Evolutionary conservation across 2,329 filamentous ascomycete species (phyloP).

Genomic region (Talaromyces sp.): DNA sequence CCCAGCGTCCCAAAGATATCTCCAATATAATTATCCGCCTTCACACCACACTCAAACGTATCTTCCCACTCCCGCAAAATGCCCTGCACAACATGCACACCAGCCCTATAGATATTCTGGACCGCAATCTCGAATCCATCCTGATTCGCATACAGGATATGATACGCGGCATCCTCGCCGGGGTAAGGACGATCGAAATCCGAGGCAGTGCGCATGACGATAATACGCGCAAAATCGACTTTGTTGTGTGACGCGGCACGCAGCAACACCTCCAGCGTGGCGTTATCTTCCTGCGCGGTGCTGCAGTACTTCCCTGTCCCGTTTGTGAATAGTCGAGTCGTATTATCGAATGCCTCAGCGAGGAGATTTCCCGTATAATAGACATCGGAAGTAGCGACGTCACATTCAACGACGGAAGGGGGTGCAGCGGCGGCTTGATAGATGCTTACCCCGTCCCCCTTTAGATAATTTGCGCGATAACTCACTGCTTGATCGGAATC

Average conservation of each 20-base stretch:
- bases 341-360: constrained; percentile 60
- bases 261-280: constrained; percentile 60
- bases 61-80: constrained; percentile 58
- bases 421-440: constrained; percentile 41
- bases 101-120: constrained; percentile 62
- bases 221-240: constrained; percentile 62
- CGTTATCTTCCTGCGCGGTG: constrained; percentile 69
- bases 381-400: constrained; percentile 65
- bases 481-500: constrained; percentile 47
- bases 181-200: constrained; percentile 67
- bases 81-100: constrained; percentile 59
- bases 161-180: constrained; percentile 51
- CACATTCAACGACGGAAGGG: constrained; percentile 59
- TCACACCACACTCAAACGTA: constrained; percentile 54
- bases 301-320: constrained; percentile 64
- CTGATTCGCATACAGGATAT: constrained; percentile 57
- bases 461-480: constrained; percentile 53
- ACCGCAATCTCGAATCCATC: constrained; percentile 61
- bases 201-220: constrained; percentile 63
- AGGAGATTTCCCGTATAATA: constrained; percentile 63
- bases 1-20: constrained; percentile 67
- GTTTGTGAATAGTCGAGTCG: constrained; percentile 60
- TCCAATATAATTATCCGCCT: constrained; percentile 61
- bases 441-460: constrained; percentile 18
- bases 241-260: constrained; percentile 53